These are phyloP conservation scores for Rubus idaeus DNA, from an alignment of 306 rosid genomes.

Conservation along the genomic window DNA sequence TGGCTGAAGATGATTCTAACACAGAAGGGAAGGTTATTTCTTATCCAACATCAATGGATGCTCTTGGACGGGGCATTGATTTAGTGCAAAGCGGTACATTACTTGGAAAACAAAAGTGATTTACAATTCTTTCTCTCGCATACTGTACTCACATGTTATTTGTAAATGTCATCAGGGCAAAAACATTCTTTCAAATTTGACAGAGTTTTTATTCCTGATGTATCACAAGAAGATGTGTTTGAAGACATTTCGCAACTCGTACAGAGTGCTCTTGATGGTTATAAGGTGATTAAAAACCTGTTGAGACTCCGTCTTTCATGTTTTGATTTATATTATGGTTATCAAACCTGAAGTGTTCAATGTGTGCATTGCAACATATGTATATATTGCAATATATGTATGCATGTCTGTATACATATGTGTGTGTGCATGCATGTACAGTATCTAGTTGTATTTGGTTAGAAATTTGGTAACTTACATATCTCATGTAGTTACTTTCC, in stretches of 20 bases:
- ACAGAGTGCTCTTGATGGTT: conserved; percentile 99
- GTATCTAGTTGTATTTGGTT: too few species aligned
- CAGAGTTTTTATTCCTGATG: conserved; percentile 83
- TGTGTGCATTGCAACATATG: background rate
- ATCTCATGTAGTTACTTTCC: background rate
- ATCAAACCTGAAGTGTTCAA: background rate
- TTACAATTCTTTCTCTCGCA: background rate
- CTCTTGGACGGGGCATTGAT: conserved; percentile 84
- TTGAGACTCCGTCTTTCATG: background rate
- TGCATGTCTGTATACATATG: background rate
- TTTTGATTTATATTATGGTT: background rate
- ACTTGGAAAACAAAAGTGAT: conserved; percentile 9
- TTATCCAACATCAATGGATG: conserved; percentile 84
- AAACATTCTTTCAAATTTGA: conserved; percentile 85
- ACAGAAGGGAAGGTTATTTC: conserved; percentile 65
- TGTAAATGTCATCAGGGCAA: conserved; percentile 60
- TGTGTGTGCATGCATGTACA: background rate
- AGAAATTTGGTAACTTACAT: background rate
- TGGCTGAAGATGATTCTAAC: conserved; percentile 67
- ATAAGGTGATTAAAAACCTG: conserved; percentile 63
- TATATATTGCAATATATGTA: background rate
- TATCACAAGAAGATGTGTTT: conserved; percentile 79
- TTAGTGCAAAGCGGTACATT: conserved; percentile 65
- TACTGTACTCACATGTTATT: conserved; percentile 21
- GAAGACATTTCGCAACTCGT: conserved; percentile 96